Percentiles rank a stretch among this genome's conserved stretches.
These are phyloP conservation scores for Laguncularia racemosa DNA, from an alignment of 345 rosid species.

Conservation along the genomic window DNA sequence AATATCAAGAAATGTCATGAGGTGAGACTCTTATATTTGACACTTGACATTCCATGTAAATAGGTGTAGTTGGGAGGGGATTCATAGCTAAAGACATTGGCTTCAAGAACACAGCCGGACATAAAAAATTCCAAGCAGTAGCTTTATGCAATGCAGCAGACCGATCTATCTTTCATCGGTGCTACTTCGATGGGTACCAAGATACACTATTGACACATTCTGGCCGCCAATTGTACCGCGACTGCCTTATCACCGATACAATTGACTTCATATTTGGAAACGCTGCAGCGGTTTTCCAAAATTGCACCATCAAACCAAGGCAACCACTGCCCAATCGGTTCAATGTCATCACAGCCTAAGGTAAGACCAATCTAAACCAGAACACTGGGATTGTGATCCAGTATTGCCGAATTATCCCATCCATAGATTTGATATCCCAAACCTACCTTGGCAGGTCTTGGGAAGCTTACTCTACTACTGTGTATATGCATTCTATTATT, in stretches of 20 bases:
- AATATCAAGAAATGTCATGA: no score
- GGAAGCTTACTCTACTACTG: constrained; percentile 28
- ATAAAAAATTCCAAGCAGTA: constrained; percentile 26
- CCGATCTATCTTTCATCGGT: constrained; percentile 15
- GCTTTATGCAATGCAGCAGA: constrained; percentile 24
- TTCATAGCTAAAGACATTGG: constrained; percentile 30
- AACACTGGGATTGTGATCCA: constrained; percentile 26
- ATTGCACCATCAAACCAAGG: constrained; percentile 16
- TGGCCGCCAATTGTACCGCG: constrained; percentile 20
- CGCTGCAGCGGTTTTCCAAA: constrained; percentile 18
- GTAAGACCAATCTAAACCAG: constrained; percentile 26
- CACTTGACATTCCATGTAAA: not conserved
- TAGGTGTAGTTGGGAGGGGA: constrained; percentile 24
- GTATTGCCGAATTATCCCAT: constrained; percentile 11
- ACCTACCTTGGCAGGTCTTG: constrained; percentile 37
- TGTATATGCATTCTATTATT: constrained; percentile 15
- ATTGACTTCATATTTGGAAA: constrained; percentile 26
- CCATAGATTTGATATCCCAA: constrained; percentile 6
- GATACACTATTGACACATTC: constrained; percentile 23
- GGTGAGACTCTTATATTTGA: no score
- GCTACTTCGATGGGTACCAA: constrained; percentile 24
- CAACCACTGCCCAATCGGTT: constrained; percentile 15
- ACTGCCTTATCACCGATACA: constrained; percentile 17
- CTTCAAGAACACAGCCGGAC: constrained; percentile 27
- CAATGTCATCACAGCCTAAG: constrained; percentile 19